Evolutionary conservation across 192 early-diverging fungal genomes (phyloP), one percentile per base, ranked within the genome.

Genomic region (Backusella luteola): DNA sequence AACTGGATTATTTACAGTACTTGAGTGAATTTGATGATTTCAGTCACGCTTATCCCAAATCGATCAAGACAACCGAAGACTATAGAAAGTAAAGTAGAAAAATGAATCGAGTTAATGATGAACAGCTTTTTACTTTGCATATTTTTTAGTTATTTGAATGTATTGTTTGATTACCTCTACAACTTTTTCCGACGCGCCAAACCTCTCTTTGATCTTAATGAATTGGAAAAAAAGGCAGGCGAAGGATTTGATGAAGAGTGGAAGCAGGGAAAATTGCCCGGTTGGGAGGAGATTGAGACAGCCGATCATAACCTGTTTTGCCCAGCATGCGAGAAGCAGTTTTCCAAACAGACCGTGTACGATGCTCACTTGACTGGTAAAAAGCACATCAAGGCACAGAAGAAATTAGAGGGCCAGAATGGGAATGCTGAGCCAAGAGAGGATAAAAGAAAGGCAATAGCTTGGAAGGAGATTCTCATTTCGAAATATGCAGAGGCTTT

Each of bases 301-400:
- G 42, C 74, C 5, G 69, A 74, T 26, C 85, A 83, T n/a, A 80
- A 39, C 14, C 74, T 96, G 53, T 95, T 91, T 73, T 96, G 96
- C 80, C 71, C 87, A 26, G 87, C 93, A 17, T 97, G 86, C 79
- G 80, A 89, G 21, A 95, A 94, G 74, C 87, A 89, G 41, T 99
- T 96, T 81, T 81, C 92, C 26, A 98, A 97, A 71, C 79, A 93
- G 38, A 91, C 93, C 3, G 94, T 97, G 2, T 97, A 88, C 81
- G 87, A 89, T n/a, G 91, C 90, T 9, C 96, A 99, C 75, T 83
- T 96, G 75, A 91, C 82, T 26, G 94, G 96, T 38, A 96, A 95
- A 82, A 98, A 98, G 78, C 97, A 99, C 81, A 87, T 90, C 46
- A 98, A 96, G 76, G 94, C 93, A 2, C 90, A 87, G 9, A 85